A percentile compares a stretch with the other conserved stretches of the same genome.
These are phyloP conservation scores for Globisporangium polare DNA, from an alignment of 352 stramenopile genomes.

Conservation along the genomic window DNA sequence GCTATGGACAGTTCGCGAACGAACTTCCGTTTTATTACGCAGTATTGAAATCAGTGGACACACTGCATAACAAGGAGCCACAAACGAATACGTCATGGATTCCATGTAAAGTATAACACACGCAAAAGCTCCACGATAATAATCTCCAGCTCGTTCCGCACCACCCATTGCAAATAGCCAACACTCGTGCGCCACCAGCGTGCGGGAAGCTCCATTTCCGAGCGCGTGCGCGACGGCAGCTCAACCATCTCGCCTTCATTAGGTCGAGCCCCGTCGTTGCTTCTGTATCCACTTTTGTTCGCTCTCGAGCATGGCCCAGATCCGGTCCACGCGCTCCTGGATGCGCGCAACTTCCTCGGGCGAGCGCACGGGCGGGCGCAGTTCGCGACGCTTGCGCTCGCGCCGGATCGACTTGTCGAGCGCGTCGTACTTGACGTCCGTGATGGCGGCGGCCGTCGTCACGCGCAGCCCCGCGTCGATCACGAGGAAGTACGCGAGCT, in stretches of 20 bases:
- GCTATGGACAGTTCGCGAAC: too few species aligned
- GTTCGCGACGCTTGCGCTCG: background rate
- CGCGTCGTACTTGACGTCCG: background rate
- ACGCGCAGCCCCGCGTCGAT: background rate
- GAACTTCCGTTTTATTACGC: too few species aligned
- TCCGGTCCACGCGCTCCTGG: background rate
- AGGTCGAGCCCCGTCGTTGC: background rate
- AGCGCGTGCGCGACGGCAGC: background rate
- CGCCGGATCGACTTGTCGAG: background rate
- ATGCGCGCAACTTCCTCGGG: background rate
- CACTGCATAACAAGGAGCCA: too few species aligned
- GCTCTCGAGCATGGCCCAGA: background rate
- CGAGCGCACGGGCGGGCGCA: background rate
- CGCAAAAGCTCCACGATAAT: too few species aligned
- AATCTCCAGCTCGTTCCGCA: too few species aligned
- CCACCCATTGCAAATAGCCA: too few species aligned
- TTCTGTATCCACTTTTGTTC: background rate
- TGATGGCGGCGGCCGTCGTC: background rate
- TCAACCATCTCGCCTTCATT: too few species aligned
- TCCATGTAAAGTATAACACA: too few species aligned
- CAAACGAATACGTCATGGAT: too few species aligned
- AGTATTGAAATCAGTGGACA: too few species aligned
- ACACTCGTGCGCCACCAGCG: too few species aligned
- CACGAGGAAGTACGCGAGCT: conserved; percentile 3
- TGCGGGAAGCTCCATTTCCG: background rate